phyloP scores from a whole-genome alignment of 768 basidiomycete genomes.

The Agrocybe praecox region DNA sequence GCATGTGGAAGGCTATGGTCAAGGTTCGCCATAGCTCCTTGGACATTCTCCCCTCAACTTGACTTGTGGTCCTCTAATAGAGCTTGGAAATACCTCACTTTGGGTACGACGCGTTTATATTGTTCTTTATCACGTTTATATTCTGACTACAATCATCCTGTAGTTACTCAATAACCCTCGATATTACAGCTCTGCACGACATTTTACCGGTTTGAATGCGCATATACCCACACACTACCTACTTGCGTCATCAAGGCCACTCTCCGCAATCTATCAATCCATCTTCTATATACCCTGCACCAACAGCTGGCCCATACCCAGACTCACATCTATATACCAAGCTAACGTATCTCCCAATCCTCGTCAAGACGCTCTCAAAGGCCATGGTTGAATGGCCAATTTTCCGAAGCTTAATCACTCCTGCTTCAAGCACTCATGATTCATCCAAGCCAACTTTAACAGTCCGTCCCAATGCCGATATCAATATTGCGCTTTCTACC shows the following conservation, averaged over 20 bases:
- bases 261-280: constrained; percentile 36
- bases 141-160: constrained; percentile 1
- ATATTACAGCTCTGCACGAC: constrained; percentile 69
- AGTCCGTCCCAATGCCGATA: constrained; percentile 74
- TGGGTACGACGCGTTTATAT: constrained; percentile 45
- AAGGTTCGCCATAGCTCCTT: constrained; percentile 48
- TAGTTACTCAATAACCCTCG: constrained; percentile 75
- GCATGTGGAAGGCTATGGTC: constrained; percentile 91
- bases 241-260: constrained; percentile 21
- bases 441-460: constrained; percentile 65
- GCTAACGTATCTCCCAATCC: constrained; percentile 81
- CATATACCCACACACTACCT: constrained; percentile 67
- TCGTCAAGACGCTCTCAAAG: constrained; percentile 79
- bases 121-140: not conserved
- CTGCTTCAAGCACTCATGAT: constrained; percentile 18
- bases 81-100: constrained; percentile 88
- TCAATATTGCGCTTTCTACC: constrained; percentile 76
- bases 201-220: constrained; percentile 62
- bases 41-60: not conserved
- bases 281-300: constrained; percentile 38
- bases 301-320: constrained; percentile 45
- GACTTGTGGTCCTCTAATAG: constrained; percentile 33
- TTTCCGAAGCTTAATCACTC: constrained; percentile 75
- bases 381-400: constrained; percentile 87
- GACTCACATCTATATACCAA: constrained; percentile 58